A percentile compares a stretch with the other conserved stretches of the same genome.
Conservation (phyloP, 352 stramenopile species). For the Globisporangium solare region DNA sequence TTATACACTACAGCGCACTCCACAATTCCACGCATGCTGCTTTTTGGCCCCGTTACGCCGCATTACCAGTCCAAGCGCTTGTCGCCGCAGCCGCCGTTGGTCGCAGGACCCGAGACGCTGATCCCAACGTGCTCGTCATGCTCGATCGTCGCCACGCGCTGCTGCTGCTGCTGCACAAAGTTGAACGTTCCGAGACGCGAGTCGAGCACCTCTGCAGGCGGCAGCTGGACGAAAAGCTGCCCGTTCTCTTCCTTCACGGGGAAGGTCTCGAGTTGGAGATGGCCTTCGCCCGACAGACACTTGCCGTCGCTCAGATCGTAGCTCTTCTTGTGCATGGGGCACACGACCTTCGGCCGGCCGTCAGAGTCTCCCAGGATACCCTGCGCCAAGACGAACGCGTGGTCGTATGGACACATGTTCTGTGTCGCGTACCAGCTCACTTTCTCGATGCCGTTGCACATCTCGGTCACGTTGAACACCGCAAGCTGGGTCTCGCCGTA, state of each 20-base stretch:
- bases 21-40: not conserved
- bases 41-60: not conserved
- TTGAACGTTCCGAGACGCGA: slow-evolving; percentile 77
- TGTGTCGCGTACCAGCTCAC: slow-evolving; percentile 89
- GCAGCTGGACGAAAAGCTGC: slow-evolving; percentile 76
- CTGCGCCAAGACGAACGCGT: slow-evolving; percentile 91
- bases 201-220: slow-evolving; percentile 70
- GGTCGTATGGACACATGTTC: slow-evolving; percentile 92
- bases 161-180: slow-evolving; percentile 25
- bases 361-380: slow-evolving; percentile 84
- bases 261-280: slow-evolving; percentile 83
- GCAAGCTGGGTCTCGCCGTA: slow-evolving; percentile 90
- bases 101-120: slow-evolving; percentile 10
- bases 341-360: slow-evolving; percentile 84
- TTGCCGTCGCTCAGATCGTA: slow-evolving; percentile 77
- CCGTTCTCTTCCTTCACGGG: slow-evolving; percentile 65
- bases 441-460: slow-evolving; percentile 52
- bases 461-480: slow-evolving; percentile 84
- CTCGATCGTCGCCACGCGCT: slow-evolving; percentile 20
- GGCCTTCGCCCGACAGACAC: slow-evolving; percentile 60
- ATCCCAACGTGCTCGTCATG: not conserved
- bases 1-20: not conserved
- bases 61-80: slow-evolving; percentile 19
- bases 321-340: slow-evolving; percentile 91
- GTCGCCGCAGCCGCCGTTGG: slow-evolving; percentile 21